Percentiles rank a stretch among this genome's conserved stretches.
Evolutionary conservation across 768 basidiomycete genomes (phyloP).

Genomic region (Rickenella mellea): DNA sequence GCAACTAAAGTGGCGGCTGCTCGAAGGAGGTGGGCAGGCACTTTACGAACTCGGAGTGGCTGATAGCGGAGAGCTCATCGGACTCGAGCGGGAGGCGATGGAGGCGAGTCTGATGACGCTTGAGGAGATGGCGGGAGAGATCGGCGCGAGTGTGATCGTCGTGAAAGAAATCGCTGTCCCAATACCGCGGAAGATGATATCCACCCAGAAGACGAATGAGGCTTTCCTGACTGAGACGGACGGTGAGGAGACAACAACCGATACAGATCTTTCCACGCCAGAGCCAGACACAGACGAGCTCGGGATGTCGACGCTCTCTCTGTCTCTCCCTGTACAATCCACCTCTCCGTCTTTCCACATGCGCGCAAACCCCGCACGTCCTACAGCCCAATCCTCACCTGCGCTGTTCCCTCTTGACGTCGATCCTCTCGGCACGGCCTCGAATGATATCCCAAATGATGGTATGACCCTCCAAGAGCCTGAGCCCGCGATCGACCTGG

Average conservation of each 20-base stretch:
- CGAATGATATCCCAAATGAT: no score
- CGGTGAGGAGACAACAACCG: slow-evolving; percentile 18
- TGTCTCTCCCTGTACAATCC: neutral
- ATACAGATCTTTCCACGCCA: no score
- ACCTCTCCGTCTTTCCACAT: neutral
- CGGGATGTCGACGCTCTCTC: slow-evolving; percentile 20
- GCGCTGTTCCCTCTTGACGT: neutral
- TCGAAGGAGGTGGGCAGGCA: slow-evolving; percentile 77
- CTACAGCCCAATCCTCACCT: slow-evolving; percentile 4
- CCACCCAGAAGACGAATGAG: slow-evolving; percentile 13
- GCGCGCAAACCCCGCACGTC: slow-evolving; percentile 5
- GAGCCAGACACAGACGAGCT: slow-evolving; percentile 33
- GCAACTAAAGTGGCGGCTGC: slow-evolving; percentile 90
- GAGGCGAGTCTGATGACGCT: slow-evolving; percentile 79
- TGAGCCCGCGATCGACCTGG: slow-evolving; percentile 32
- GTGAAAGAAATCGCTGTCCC: slow-evolving; percentile 84
- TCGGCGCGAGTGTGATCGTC: slow-evolving; percentile 86
- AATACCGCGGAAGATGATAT: slow-evolving; percentile 21
- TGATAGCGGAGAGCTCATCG: slow-evolving; percentile 82
- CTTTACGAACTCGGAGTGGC: slow-evolving; percentile 80
- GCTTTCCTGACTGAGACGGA: slow-evolving; percentile 9
- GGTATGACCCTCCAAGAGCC: no score
- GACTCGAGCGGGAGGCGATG: slow-evolving; percentile 64
- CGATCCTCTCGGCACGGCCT: neutral
- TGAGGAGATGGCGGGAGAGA: slow-evolving; percentile 89